Evolutionary conservation across 75 land plant species (phyloP).

Genomic region (Cupressus sempervirens): DNA sequence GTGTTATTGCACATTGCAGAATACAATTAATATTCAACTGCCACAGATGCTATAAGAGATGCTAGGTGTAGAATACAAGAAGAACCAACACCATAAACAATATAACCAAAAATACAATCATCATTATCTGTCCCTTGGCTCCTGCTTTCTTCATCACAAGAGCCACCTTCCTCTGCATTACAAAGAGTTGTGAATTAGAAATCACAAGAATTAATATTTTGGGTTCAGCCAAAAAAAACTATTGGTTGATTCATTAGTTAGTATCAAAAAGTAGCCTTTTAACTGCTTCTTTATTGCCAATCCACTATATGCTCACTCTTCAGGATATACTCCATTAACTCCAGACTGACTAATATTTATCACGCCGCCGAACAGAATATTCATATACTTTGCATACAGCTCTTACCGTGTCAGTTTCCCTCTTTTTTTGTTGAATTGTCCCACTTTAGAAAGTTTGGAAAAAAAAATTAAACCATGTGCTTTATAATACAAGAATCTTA

Average conservation of each 20-base stretch:
- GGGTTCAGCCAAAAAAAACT: background rate
- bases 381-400: background rate
- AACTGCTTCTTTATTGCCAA: background rate
- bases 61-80: constrained; percentile 62
- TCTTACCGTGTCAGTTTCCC: background rate
- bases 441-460: background rate
- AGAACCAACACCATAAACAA: constrained; percentile 69
- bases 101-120: constrained; percentile 67
- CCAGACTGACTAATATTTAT: background rate
- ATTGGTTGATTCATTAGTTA: background rate
- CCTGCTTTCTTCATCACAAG: constrained; percentile 87
- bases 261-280: background rate
- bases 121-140: constrained; percentile 79
- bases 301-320: background rate
- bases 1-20: background rate
- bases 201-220: background rate
- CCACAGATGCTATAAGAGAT: background rate
- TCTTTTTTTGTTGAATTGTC: background rate
- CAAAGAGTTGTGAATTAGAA: background rate
- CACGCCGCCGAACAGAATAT: background rate
- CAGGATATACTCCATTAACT: background rate
- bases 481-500: background rate
- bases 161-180: constrained; percentile 78
- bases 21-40: background rate
- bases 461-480: constrained; percentile 3